Evolutionary conservation across 345 rosid species (phyloP), one percentile per base, ranked within the genome.

Genomic region (Dipteronia dyeriana): DNA sequence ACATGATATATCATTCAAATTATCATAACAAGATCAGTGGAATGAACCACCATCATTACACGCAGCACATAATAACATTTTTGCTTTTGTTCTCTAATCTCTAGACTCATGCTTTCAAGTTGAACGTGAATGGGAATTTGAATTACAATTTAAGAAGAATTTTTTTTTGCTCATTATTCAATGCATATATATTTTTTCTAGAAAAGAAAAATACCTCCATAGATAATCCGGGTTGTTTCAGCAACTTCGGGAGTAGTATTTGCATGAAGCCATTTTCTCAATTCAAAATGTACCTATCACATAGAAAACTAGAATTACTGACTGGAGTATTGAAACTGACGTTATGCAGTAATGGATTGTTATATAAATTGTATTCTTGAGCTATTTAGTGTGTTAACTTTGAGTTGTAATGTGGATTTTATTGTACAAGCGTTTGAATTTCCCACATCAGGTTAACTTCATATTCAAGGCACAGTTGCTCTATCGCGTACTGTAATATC

Each of bases 241-340:
- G 97, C 96, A 29, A 91, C 90, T 78, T 91, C 92, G 31, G 83
- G 84, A 74, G 91, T 90, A 75, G 82, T 83, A 49, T 91, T 93
- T 66, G 74, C 84, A 1, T 87, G 85, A 64, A 93, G 91, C 99
- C 99, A 95, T 79, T 95, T 91, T 88, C 99, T 91, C 72, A 93
- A 79, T 78, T 87, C 98, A 83, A 14, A 84, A 63, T 95, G 99
- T 16, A 95, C 94, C 99, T 93, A 51, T 79, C 47, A 62, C 47
- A 79, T 49, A 31, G 31, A 79, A n/a, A 65, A 64, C 51, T 26
- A 4, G 19, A 56, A 34, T 34, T 34, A 34, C 38, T 34, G 38
- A 34, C 38, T 34, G 38, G 38, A 34, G 38, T 34, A 34, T 34
- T 34, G 38, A 34, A 31, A 34, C 38, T 34, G 38, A 34, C 38